These are phyloP conservation scores for Fusarium ramigenum DNA, from an alignment of 2,329 filamentous ascomycete genomes.

Conservation along the genomic window DNA sequence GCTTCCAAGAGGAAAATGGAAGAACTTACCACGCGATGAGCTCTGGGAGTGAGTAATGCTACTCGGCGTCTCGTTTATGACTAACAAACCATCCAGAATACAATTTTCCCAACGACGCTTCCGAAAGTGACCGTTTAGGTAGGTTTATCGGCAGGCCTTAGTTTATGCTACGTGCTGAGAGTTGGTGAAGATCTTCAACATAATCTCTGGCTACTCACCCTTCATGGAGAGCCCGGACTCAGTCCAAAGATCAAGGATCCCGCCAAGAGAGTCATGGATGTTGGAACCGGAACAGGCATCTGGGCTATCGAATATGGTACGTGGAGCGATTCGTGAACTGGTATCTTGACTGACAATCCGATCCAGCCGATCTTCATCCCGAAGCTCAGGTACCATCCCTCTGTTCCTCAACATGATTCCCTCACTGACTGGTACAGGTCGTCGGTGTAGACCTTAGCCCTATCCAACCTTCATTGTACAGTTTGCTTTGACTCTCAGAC, in stretches of 20 bases:
- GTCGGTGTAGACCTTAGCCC: constrained; percentile 7
- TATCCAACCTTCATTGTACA: neutral
- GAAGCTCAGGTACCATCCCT: neutral
- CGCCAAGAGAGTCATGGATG: constrained; percentile 1
- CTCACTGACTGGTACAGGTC: neutral
- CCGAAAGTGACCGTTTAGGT: constrained; percentile 8
- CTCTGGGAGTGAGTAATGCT: neutral
- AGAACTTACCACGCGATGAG: constrained; percentile 9
- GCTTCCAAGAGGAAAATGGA: constrained; percentile 12
- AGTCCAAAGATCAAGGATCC: neutral
- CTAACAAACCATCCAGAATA: neutral
- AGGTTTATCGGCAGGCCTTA: rapidly evolving
- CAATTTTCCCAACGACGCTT: constrained; percentile 2
- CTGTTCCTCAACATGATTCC: rapidly evolving
- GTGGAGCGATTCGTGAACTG: rapidly evolving
- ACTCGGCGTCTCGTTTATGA: rapidly evolving
- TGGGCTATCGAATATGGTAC: constrained; percentile 15
- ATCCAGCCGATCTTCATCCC: neutral
- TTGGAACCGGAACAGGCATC: constrained; percentile 3
- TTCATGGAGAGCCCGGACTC: constrained; percentile 1
- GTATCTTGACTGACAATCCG: rapidly evolving
- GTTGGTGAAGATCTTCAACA: neutral
- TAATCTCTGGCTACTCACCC: constrained; percentile 6
- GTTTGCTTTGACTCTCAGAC: rapidly evolving
- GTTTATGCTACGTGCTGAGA: neutral